phyloP scores from a whole-genome alignment of 1,284 basidiomycete species.

The Taiwanofungus camphoratus region DNA sequence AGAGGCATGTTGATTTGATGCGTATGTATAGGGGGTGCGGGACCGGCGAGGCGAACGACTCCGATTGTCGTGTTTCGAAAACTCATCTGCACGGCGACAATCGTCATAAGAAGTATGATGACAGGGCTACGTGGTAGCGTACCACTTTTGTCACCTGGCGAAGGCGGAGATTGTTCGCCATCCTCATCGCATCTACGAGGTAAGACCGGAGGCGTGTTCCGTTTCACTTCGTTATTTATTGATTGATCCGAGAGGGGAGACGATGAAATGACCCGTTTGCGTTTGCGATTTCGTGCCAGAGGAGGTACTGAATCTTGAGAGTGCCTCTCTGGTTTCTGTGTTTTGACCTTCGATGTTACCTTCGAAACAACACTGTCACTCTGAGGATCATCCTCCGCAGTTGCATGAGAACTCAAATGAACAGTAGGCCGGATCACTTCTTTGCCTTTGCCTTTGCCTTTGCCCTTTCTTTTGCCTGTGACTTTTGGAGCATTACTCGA shows the following conservation, averaged over 20 bases:
- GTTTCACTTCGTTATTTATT: constrained; percentile 6
- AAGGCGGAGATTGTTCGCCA: constrained; percentile 7
- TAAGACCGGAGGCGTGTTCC: constrained; percentile 12
- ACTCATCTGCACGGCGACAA: constrained; percentile 5
- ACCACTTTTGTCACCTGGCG: constrained; percentile 13
- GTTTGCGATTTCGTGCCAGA: constrained; percentile 15
- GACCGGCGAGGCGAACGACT: constrained; percentile 3
- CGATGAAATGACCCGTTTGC: constrained; percentile 19
- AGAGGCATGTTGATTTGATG: constrained; percentile 14
- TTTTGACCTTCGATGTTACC: no score
- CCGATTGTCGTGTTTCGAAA: not conserved
- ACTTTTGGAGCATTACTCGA: no score
- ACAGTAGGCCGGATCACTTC: no score
- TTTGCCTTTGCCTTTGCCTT: no score
- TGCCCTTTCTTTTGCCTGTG: no score
- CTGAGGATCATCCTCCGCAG: no score
- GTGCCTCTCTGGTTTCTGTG: no score
- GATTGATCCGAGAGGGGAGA: constrained; percentile 14
- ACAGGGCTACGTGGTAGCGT: constrained; percentile 2
- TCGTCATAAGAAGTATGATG: constrained; percentile 1
- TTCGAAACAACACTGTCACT: no score
- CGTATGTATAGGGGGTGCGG: constrained; percentile 1
- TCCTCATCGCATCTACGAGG: constrained; percentile 1
- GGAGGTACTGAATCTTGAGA: no score
- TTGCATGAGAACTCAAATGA: no score